Percentiles rank a stretch among this genome's conserved stretches.
Evolutionary conservation across 202 grass and related monocot species (phyloP).

Genomic region (Zoysia matrella): DNA sequence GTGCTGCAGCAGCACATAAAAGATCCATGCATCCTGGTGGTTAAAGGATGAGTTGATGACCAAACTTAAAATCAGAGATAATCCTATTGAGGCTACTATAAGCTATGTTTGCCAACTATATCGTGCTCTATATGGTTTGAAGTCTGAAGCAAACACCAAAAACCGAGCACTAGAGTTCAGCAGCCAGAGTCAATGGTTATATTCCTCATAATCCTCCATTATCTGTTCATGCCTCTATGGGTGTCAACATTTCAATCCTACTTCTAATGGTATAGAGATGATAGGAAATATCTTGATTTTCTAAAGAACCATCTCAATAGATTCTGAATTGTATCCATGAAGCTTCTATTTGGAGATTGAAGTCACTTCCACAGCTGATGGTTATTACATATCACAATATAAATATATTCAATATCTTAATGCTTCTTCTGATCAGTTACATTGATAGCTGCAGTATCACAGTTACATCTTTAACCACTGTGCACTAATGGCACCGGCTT

Average conservation of each 20-base stretch:
- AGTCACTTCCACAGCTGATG: background rate
- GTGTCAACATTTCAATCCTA: background rate
- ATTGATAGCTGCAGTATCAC: background rate
- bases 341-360: background rate
- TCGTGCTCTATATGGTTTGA: background rate
- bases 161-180: background rate
- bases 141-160: background rate
- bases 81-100: background rate
- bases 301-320: background rate
- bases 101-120: background rate
- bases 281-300: background rate
- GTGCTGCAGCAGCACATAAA: background rate
- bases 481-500: background rate
- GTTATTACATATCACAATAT: background rate
- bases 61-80: background rate
- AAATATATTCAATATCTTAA: background rate
- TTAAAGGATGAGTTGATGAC: background rate
- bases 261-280: background rate
- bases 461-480: background rate
- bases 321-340: background rate
- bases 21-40: background rate
- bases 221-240: too few species aligned
- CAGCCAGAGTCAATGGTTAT: background rate
- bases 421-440: background rate
- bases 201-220: background rate